A percentile compares a stretch with the other conserved stretches of the same genome.
These are phyloP conservation scores for Botrytis aclada DNA, from an alignment of 2,329 filamentous ascomycete species.

Conservation along the genomic window DNA sequence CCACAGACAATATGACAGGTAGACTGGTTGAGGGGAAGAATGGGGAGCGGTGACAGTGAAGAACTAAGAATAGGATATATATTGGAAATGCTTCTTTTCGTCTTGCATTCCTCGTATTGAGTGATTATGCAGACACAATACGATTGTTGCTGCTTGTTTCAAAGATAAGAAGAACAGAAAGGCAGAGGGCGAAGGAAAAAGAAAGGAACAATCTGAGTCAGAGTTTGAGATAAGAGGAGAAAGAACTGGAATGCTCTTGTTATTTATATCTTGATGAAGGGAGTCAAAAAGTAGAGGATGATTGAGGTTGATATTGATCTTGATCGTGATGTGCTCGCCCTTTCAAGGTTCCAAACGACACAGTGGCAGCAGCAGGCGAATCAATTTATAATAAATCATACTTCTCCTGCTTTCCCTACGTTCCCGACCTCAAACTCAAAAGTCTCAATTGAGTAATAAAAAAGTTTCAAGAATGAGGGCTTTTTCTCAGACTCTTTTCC, in stretches of 20 bases:
- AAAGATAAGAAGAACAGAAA: constrained; percentile 4
- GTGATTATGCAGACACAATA: constrained; percentile 7
- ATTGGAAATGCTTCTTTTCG: neutral
- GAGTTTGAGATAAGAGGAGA: neutral
- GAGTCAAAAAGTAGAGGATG: neutral
- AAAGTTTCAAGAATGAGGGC: neutral
- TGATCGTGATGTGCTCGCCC: neutral
- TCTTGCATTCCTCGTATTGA: constrained; percentile 6
- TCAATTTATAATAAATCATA: constrained; percentile 13
- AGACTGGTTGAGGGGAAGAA: neutral
- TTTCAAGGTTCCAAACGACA: neutral
- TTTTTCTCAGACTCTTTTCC: neutral
- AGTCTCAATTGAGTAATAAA: constrained; percentile 5
- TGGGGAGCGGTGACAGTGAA: neutral
- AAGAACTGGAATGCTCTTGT: neutral
- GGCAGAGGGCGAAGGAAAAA: neutral
- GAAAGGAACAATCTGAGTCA: neutral
- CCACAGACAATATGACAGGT: neutral
- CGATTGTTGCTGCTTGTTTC: constrained; percentile 5
- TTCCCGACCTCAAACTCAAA: neutral
- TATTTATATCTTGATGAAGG: neutral
- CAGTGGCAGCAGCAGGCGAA: neutral
- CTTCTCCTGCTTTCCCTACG: neutral
- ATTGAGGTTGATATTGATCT: neutral
- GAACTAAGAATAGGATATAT: neutral